These are phyloP conservation scores for Apiospora malaysiana DNA, from an alignment of 2,329 filamentous ascomycete species.

Conservation along the genomic window DNA sequence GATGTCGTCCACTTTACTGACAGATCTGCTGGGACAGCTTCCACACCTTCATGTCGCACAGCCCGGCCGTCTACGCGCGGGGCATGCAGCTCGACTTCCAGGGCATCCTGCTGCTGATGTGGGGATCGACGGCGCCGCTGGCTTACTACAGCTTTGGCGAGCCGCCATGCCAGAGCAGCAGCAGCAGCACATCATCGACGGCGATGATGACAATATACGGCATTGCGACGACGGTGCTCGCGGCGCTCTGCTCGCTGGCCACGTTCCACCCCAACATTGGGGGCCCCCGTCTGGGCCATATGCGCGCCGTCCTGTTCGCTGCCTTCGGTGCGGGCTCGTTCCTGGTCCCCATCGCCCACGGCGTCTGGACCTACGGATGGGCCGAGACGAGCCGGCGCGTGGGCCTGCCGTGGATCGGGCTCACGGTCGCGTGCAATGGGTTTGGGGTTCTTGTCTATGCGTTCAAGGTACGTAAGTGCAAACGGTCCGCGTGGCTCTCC, in stretches of 20 bases:
- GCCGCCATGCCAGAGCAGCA: constrained; percentile 34
- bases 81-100: constrained; percentile 67
- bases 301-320: constrained; percentile 48
- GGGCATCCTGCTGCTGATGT: constrained; percentile 66
- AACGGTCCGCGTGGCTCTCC: neutral
- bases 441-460: constrained; percentile 46
- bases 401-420: constrained; percentile 46
- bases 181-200: neutral
- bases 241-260: constrained; percentile 44
- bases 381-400: constrained; percentile 44
- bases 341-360: constrained; percentile 47
- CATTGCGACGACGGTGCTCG: constrained; percentile 42
- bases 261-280: constrained; percentile 45
- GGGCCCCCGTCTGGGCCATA: constrained; percentile 44
- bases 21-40: constrained; percentile 47
- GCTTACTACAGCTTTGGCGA: constrained; percentile 58
- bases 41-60: constrained; percentile 64
- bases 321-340: constrained; percentile 47
- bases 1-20: neutral
- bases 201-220: constrained; percentile 38
- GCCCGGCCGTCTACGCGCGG: constrained; percentile 51
- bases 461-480: constrained; percentile 36
- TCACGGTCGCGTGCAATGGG: constrained; percentile 45
- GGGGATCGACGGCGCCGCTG: constrained; percentile 64
- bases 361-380: constrained; percentile 40